Conservation (phyloP, 345 rosid genomes). For the Eucalyptus grandis region DNA sequence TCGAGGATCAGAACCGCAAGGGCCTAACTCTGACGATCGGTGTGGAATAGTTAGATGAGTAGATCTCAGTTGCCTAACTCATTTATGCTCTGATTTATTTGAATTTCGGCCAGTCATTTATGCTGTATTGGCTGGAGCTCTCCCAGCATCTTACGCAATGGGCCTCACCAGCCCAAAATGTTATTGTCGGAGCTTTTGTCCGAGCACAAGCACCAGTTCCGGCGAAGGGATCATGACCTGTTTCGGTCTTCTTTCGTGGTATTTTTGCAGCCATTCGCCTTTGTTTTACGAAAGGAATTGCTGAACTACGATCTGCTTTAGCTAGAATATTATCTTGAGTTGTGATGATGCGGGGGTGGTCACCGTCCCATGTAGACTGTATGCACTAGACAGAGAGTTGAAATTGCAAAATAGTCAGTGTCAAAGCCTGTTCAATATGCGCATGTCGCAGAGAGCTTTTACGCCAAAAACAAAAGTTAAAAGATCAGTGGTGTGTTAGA, state of each 20-base stretch:
- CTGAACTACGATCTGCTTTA: not conserved
- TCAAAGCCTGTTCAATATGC: not conserved
- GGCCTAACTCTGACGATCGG: not conserved
- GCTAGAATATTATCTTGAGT: not conserved
- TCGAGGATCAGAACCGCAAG: not conserved
- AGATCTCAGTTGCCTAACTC: not conserved
- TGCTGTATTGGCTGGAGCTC: not conserved
- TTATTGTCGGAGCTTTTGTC: not conserved
- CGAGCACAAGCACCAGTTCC: not conserved
- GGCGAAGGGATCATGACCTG: not conserved
- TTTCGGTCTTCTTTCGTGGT: not conserved
- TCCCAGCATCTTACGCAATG: not conserved
- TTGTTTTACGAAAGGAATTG: not conserved
- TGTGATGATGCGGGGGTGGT: not conserved
- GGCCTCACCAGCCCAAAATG: not conserved
- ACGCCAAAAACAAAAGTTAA: not conserved
- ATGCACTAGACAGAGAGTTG: not conserved
- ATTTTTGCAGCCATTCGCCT: not conserved
- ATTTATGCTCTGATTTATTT: not conserved
- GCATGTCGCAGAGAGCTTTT: not conserved
- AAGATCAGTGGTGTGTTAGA: not conserved
- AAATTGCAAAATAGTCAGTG: not conserved
- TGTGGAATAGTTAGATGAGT: not conserved
- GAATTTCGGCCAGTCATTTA: not conserved
- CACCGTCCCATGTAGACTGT: not conserved